Conservation (phyloP, 345 rosid species). For the Dipteronia sinensis region DNA sequence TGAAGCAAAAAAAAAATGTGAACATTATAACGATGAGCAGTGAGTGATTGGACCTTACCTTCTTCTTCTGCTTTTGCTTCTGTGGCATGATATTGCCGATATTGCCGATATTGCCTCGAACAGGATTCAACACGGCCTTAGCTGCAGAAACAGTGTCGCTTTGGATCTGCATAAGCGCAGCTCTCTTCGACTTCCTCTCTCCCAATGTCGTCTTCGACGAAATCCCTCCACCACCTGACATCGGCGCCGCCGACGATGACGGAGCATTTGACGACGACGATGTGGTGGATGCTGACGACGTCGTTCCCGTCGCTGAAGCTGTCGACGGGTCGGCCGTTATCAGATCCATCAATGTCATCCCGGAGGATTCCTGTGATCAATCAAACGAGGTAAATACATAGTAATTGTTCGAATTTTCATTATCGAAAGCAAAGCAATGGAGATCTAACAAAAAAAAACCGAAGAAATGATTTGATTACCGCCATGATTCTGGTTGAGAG, state of each 20-base stretch:
- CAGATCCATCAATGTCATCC: constrained; percentile 96
- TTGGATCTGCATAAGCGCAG: constrained; percentile 87
- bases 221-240: constrained; percentile 24
- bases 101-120: constrained; percentile 51
- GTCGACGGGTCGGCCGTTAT: constrained; percentile 87
- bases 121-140: constrained; percentile 71
- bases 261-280: constrained; percentile 38
- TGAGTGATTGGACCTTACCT: constrained; percentile 34
- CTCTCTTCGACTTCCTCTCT: constrained; percentile 83
- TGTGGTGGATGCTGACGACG: constrained; percentile 41
- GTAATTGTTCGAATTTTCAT: neutral
- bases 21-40: neutral
- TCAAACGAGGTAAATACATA: neutral
- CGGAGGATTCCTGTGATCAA: constrained; percentile 70
- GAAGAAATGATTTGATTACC: neutral
- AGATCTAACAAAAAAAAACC: neutral
- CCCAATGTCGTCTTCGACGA: constrained; percentile 62
- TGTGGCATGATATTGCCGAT: constrained; percentile 68
- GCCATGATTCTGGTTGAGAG: neutral
- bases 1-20: neutral
- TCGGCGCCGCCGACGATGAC: constrained; percentile 30
- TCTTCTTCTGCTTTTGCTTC: constrained; percentile 67
- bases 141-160: constrained; percentile 91
- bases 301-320: constrained; percentile 38
- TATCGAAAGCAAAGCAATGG: neutral